Conservation (phyloP, 768 basidiomycete genomes). For the Phylloporus scabripes region DNA sequence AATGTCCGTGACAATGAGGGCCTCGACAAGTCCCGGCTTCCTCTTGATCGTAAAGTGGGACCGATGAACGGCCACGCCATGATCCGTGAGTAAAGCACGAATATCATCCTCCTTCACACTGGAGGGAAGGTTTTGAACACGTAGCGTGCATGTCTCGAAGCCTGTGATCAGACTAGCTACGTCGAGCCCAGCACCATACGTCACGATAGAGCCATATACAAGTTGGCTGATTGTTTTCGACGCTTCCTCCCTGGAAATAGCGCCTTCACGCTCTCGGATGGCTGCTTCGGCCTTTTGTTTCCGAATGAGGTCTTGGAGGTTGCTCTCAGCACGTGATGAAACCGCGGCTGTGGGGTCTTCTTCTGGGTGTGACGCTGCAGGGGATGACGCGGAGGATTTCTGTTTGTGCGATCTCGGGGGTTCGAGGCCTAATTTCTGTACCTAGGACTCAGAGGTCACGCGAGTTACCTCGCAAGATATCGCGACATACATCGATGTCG, state of each 20-base stretch:
- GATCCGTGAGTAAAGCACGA: conserved; percentile 37
- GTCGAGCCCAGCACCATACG: conserved; percentile 46
- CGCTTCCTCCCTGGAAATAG: conserved; percentile 35
- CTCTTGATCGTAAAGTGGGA: conserved; percentile 34
- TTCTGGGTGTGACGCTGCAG: neutral
- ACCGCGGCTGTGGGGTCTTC: neutral
- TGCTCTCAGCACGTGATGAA: neutral
- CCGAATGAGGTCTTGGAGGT: neutral
- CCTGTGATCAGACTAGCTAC: conserved; percentile 42
- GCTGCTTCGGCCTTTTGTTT: conserved; percentile 13
- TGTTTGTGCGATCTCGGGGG: neutral
- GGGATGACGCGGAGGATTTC: neutral
- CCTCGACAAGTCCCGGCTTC: conserved; percentile 32
- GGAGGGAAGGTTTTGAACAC: conserved; percentile 40
- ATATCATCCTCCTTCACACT: conserved; percentile 39
- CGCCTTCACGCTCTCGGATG: conserved; percentile 7
- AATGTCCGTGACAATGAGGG: conserved; percentile 39
- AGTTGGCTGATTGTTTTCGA: conserved; percentile 37
- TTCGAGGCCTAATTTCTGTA: conserved; percentile 9
- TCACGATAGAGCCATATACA: conserved; percentile 45
- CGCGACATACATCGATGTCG: conserved; percentile 23
- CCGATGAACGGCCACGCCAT: conserved; percentile 34
- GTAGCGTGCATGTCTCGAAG: conserved; percentile 48
- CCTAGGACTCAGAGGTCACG: neutral
- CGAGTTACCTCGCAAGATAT: neutral